Evolutionary conservation across 1,139 yeast species (phyloP).

Genomic region (Scheffersomyces cryptocercus): DNA sequence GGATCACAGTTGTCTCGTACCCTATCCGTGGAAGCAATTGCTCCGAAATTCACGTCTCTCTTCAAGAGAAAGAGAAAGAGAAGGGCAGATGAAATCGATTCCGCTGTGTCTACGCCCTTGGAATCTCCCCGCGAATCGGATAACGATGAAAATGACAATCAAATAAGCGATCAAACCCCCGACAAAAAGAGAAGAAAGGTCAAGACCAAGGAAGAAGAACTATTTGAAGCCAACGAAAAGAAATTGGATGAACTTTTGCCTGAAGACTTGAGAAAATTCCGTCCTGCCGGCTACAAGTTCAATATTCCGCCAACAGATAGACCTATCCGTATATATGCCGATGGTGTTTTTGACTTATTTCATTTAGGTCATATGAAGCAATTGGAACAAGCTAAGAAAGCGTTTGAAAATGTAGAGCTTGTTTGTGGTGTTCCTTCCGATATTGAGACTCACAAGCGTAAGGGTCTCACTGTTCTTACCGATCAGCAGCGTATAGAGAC

Average conservation of each 20-base stretch:
- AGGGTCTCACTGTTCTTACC: constrained; percentile 87
- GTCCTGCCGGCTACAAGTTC: constrained; percentile 71
- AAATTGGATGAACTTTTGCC: constrained; percentile 62
- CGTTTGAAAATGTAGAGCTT: constrained; percentile 80
- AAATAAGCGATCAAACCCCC: neutral
- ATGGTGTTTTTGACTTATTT: constrained; percentile 95
- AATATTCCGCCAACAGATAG: constrained; percentile 84
- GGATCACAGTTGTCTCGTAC: constrained; percentile 26
- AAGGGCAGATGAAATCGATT: constrained; percentile 11
- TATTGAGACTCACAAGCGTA: constrained; percentile 83
- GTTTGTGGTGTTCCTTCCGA: constrained; percentile 94
- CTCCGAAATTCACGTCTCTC: constrained; percentile 39
- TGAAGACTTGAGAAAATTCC: constrained; percentile 61
- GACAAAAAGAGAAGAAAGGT: constrained; percentile 25
- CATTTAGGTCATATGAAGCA: constrained; percentile 98
- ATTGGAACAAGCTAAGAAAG: constrained; percentile 87
- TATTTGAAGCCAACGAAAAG: constrained; percentile 51
- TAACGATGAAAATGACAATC: constrained; percentile 15
- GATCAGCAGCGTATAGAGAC: constrained; percentile 90
- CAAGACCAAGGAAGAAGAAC: constrained; percentile 33
- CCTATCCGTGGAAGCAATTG: constrained; percentile 46
- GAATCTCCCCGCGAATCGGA: constrained; percentile 13
- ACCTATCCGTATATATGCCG: constrained; percentile 91
- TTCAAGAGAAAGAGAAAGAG: constrained; percentile 39
- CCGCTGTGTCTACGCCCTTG: constrained; percentile 9